Evolutionary conservation across 495 filamentous ascomycete species (phyloP).

Genomic region (Xylaria acuta): DNA sequence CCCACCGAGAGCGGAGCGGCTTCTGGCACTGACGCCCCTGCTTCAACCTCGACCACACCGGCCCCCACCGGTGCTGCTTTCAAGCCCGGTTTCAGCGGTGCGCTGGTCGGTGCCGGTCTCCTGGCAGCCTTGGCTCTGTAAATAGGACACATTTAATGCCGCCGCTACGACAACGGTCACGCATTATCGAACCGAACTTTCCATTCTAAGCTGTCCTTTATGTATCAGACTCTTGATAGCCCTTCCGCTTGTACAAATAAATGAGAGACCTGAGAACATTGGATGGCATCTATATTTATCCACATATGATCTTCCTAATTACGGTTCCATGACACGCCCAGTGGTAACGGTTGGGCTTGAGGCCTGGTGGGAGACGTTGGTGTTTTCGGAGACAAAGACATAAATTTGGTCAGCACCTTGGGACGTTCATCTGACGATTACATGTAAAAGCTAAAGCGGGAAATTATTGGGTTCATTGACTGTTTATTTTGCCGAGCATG

Average conservation of each 20-base stretch:
- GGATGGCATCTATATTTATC: constrained; percentile 28
- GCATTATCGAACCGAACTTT: constrained; percentile 37
- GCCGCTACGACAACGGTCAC: constrained; percentile 35
- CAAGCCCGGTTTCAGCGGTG: constrained; percentile 37
- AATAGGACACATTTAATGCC: constrained; percentile 30
- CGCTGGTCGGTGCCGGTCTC: constrained; percentile 34
- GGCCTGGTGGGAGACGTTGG: constrained; percentile 25
- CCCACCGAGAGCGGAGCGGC: constrained; percentile 10
- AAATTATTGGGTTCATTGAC: constrained; percentile 18
- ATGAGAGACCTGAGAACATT: constrained; percentile 17
- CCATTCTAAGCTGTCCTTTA: constrained; percentile 35
- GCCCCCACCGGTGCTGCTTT: constrained; percentile 28
- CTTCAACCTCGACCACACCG: not conserved
- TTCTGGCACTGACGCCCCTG: constrained; percentile 23
- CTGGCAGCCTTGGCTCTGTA: constrained; percentile 37
- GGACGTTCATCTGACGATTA: constrained; percentile 25
- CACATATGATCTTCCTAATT: constrained; percentile 37
- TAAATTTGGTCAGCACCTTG: constrained; percentile 9
- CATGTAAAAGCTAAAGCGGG: constrained; percentile 23
- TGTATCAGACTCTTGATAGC: not conserved
- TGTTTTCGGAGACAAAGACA: constrained; percentile 4
- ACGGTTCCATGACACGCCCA: constrained; percentile 36
- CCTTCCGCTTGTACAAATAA: constrained; percentile 34
- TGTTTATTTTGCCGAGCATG: constrained; percentile 18
- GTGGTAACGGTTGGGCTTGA: constrained; percentile 33